Evolutionary conservation across 2,329 filamentous ascomycete genomes (phyloP), one percentile per base, ranked within the genome.

Genomic region (Scedosporium aurantiacum): DNA sequence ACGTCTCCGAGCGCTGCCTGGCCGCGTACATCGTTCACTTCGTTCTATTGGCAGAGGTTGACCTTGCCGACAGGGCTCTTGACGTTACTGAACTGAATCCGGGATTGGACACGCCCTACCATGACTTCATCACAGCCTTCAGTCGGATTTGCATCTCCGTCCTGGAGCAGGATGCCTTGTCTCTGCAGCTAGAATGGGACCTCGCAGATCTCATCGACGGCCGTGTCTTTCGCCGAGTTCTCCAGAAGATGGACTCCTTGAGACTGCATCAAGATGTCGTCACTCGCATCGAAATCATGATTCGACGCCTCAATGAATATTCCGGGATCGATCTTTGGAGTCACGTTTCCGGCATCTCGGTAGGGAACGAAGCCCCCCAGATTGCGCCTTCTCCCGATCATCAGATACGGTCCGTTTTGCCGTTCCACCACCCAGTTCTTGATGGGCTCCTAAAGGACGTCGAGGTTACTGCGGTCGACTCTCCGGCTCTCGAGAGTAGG

Each of bases 381-480:
- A 6, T 12, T 14, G 25, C 6, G 2, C 25, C 12, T 10, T 16
- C 16, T 10, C 16, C 12, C 1, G 25, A 5, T 25, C 16, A n/a
- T 2, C 28, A 56, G 14, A n/a, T 5, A 18, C 12, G 25, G 28
- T 32, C 54, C n/a, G 25, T 56, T 16, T 23, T 32, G 23, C 27
- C 54, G 6, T 56, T 56, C 18, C 16, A 5, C 4, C 28, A 56
- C 32, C 32, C 32, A 14, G 32, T 37, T 37, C 32, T 18, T 3
- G 45, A 50, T 16, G 6, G 5, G 14, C 45, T 18, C 2, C 45
- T 18, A 7, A 3, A 65, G 21, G 58, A 65, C 7, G 61, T 69
- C 4, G 61, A 66, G 7, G 73, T 81, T 4, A 69, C 82, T 0
- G 68, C 76, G 0, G 83, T 83, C 65, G 75, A 67, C 1, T 78